Evolutionary conservation across 202 grass and related monocot species (phyloP).

Genomic region (Setaria italica): DNA sequence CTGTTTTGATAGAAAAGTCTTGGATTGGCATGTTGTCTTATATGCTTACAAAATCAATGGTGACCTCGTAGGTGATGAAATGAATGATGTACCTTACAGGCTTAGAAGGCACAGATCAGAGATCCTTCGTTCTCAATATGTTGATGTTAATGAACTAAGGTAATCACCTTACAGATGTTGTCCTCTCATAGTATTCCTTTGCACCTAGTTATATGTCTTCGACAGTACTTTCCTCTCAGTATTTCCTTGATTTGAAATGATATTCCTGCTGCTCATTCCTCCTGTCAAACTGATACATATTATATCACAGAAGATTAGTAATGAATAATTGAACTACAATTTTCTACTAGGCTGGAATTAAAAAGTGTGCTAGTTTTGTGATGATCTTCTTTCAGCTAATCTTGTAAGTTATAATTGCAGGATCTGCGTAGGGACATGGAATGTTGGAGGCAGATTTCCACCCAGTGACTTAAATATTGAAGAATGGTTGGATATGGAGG

Average conservation of each 20-base stretch:
- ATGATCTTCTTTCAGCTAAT: constrained; percentile 32
- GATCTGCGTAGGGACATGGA: constrained; percentile 81
- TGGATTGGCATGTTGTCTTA: not conserved
- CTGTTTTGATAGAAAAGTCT: constrained; percentile 29
- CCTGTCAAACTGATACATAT: not conserved
- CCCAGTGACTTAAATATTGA: constrained; percentile 62
- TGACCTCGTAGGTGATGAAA: constrained; percentile 40
- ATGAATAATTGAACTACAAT: constrained; percentile 7
- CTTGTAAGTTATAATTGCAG: constrained; percentile 44
- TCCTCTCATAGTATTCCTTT: not conserved
- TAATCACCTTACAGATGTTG: constrained; percentile 18
- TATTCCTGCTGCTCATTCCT: constrained; percentile 7
- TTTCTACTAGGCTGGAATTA: not conserved
- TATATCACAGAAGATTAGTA: constrained; percentile 24
- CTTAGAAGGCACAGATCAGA: constrained; percentile 62
- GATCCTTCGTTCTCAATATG: constrained; percentile 69
- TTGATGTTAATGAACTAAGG: constrained; percentile 72
- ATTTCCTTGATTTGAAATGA: constrained; percentile 28
- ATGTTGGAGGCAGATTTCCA: constrained; percentile 74
- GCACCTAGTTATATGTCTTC: not conserved
- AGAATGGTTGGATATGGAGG: constrained; percentile 70
- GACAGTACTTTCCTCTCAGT: constrained; percentile 10
- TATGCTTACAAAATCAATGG: constrained; percentile 24
- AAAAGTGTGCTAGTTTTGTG: constrained; percentile 12
- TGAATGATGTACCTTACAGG: constrained; percentile 52